Conservation (phyloP, 2,329 filamentous ascomycete species). For the Verticillium nubilum region DNA sequence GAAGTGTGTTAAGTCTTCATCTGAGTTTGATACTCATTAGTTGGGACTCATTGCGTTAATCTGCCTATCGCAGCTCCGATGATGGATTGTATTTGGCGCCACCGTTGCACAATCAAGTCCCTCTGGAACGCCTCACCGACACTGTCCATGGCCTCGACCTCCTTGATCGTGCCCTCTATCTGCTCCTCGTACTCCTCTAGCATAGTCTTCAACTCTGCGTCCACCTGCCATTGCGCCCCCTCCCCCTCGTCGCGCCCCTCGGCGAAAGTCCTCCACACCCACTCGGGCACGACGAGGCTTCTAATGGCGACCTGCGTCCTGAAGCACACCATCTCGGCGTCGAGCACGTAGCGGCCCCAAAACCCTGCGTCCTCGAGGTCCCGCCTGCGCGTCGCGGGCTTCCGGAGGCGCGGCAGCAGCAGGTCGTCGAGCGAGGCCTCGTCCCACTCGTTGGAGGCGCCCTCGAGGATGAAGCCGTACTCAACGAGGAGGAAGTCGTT, state of each 20-base stretch:
- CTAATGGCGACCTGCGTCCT: slow-evolving; percentile 50
- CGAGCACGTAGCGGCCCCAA: slow-evolving; percentile 45
- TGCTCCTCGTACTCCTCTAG: slow-evolving; percentile 29
- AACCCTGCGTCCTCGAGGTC: slow-evolving; percentile 41
- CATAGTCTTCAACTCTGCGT: slow-evolving; percentile 28
- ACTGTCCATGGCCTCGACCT: slow-evolving; percentile 18
- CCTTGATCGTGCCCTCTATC: slow-evolving; percentile 22
- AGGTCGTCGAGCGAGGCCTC: slow-evolving; percentile 42
- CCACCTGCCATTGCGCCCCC: slow-evolving; percentile 30
- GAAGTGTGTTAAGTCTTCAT: not conserved
- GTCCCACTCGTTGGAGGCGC: slow-evolving; percentile 46
- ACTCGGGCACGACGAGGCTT: slow-evolving; percentile 24
- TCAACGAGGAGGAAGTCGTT: slow-evolving; percentile 70
- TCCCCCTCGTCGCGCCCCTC: slow-evolving; percentile 39
- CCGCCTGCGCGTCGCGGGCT: slow-evolving; percentile 23
- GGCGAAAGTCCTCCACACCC: slow-evolving; percentile 41
- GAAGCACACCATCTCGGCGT: slow-evolving; percentile 45
- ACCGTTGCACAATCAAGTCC: slow-evolving; percentile 30
- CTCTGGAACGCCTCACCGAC: slow-evolving; percentile 26
- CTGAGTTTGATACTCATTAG: too few relatives aligned
- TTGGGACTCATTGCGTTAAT: slow-evolving; percentile 9
- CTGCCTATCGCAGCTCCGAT: slow-evolving; percentile 27
- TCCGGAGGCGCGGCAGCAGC: slow-evolving; percentile 31
- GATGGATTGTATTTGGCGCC: slow-evolving; percentile 36
- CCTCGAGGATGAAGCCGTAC: slow-evolving; percentile 47